Evolutionary conservation across 495 filamentous ascomycete genomes (phyloP).

Genomic region (Podospora sp.): DNA sequence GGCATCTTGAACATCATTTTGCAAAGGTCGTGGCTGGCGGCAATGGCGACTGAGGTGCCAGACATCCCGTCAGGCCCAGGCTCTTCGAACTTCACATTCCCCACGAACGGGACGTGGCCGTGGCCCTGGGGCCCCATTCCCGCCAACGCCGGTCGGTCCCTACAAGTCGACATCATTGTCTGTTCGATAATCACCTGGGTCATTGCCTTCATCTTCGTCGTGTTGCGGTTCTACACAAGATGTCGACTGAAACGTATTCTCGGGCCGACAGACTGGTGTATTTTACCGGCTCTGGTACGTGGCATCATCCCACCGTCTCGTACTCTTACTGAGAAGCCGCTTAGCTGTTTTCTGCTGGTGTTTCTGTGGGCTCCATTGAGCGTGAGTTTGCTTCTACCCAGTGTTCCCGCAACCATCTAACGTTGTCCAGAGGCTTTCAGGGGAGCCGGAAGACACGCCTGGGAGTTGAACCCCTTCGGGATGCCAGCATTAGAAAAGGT

Average conservation of each 20-base stretch:
- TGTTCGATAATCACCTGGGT: slow-evolving; percentile 33
- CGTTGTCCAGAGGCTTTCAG: slow-evolving; percentile 24
- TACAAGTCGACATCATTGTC: slow-evolving; percentile 34
- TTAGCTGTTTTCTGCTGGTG: slow-evolving; percentile 32
- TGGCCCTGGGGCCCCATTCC: slow-evolving; percentile 24
- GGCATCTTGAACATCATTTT: not conserved
- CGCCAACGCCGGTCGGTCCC: slow-evolving; percentile 24
- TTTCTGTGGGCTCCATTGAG: slow-evolving; percentile 33
- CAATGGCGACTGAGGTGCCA: not conserved
- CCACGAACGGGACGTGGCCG: slow-evolving; percentile 19
- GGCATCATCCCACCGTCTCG: not conserved
- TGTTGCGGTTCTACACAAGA: slow-evolving; percentile 38
- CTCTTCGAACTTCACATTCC: not conserved
- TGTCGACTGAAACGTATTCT: slow-evolving; percentile 29
- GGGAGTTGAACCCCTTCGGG: slow-evolving; percentile 24
- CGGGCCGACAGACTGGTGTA: slow-evolving; percentile 32
- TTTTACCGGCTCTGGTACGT: slow-evolving; percentile 34
- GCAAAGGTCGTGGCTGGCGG: not conserved
- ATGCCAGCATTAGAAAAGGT: slow-evolving; percentile 30
- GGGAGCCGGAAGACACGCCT: slow-evolving; percentile 31
- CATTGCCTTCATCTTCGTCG: slow-evolving; percentile 31
- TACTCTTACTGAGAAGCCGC: not conserved
- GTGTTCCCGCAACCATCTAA: not conserved
- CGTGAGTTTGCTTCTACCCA: slow-evolving; percentile 19
- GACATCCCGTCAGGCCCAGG: not conserved